Evolutionary conservation across 257 asterid species (phyloP), one percentile per base, ranked within the genome.

Genomic region (Solanum chilense): DNA sequence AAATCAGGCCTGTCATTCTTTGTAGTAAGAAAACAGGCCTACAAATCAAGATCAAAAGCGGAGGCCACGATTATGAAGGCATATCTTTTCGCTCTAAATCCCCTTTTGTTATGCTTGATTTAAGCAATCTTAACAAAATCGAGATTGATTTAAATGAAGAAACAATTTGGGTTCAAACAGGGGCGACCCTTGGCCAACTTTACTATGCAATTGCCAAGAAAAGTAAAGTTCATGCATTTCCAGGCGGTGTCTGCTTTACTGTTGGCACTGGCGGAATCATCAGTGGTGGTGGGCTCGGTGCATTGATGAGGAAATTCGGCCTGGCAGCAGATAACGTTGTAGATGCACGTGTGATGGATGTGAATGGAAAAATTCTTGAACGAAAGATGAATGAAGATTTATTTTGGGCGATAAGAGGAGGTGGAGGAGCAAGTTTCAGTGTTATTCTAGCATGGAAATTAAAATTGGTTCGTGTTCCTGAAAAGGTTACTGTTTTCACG

Each of bases 151-250:
- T 60, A 10, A 10, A 69, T 2, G 75, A 82, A 27, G 29, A 70
- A 20, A 82, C 84, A 27, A 62, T 71, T 5, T 87, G 89, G 89
- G 89, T 82, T 37, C 84, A 87, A 37, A 42, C 83, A 9, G 89
- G 89, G 0, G 87, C 87, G 1, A 87, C 89, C 3, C 73, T 87
- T 1, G 89, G 89, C 6, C 84, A 87, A 20, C 84, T 87, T 16
- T 87, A 82, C 27, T 87, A 87, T 39, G 25, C 83, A 25, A 82
- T 87, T 6, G 73, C 84, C 4, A 18, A 52, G 1, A 8, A n/a
- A 21, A 82, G 89, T 66, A 82, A 23, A 9, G 66, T 69, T 9
- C 89, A 25, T 39, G 89, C 60, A 21, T 82, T 87, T 49, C 58
- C 89, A 2, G 84, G 45, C n/a, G 89, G 89, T 5, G 52, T 82